Conservation (phyloP, 257 asterid species). For the Fraxinus quadrangulata region DNA sequence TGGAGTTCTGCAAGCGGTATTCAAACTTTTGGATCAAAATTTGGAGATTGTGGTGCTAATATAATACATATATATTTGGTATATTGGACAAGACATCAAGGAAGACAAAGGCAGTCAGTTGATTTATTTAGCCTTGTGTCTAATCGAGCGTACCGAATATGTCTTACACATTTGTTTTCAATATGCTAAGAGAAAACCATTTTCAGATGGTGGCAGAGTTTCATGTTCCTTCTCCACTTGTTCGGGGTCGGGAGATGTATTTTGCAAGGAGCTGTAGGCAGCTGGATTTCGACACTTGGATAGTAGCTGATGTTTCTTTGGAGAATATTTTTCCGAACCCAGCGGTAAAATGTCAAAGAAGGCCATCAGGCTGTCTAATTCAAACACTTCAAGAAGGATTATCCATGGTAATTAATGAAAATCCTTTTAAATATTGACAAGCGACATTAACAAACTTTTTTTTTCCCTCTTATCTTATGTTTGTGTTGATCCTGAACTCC, state of each 20-base stretch:
- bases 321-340: conserved; percentile 49
- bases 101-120: not conserved
- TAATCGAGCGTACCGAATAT: not conserved
- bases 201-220: conserved; percentile 53
- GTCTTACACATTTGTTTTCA: not conserved
- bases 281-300: conserved; percentile 42
- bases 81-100: not conserved
- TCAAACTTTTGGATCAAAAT: not conserved
- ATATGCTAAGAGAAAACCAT: not conserved
- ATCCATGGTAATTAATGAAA: conserved; percentile 36
- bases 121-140: not conserved
- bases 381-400: conserved; percentile 45
- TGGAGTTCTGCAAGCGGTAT: conserved; percentile 61
- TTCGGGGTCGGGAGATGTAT: conserved; percentile 38
- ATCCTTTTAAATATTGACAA: not conserved
- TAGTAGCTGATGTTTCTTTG: conserved; percentile 55
- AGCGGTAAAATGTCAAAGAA: conserved; percentile 33
- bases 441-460: not conserved
- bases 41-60: not conserved
- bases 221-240: conserved; percentile 54
- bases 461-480: not conserved
- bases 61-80: not conserved
- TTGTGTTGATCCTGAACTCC: conserved; percentile 2
- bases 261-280: conserved; percentile 55
- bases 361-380: conserved; percentile 65